phyloP scores from a whole-genome alignment of 768 basidiomycete species.

The Macrolepiota albuminosa region DNA sequence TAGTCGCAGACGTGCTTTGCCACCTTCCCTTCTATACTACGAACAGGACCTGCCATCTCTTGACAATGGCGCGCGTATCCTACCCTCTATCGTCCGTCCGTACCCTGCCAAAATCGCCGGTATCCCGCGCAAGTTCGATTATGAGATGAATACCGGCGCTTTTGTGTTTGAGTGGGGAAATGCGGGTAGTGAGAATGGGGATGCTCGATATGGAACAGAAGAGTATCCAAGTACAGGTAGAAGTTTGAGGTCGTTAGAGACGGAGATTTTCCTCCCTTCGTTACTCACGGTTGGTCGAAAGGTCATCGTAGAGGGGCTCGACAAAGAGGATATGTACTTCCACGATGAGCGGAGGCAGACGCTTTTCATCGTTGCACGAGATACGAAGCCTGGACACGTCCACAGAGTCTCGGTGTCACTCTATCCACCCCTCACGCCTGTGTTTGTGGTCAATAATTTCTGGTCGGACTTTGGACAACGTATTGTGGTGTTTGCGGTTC shows the following conservation, averaged over 20 bases:
- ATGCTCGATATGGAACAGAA: neutral
- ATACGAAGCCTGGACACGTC: slow-evolving; percentile 37
- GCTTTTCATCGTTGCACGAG: slow-evolving; percentile 54
- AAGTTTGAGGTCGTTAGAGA: slow-evolving; percentile 44
- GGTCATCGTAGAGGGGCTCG: slow-evolving; percentile 55
- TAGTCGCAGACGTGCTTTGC: slow-evolving; percentile 55
- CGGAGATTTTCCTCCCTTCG: slow-evolving; percentile 81
- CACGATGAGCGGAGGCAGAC: slow-evolving; percentile 73
- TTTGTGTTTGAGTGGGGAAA: slow-evolving; percentile 66
- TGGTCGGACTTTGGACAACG: slow-evolving; percentile 50
- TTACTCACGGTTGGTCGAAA: slow-evolving; percentile 51
- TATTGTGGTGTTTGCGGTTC: slow-evolving; percentile 16
- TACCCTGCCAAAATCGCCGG: slow-evolving; percentile 91
- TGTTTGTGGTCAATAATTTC: slow-evolving; percentile 58
- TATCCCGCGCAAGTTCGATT: slow-evolving; percentile 66
- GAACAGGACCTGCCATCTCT: slow-evolving; percentile 63
- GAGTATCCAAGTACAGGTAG: neutral
- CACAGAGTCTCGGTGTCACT: slow-evolving; percentile 54
- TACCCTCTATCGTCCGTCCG: slow-evolving; percentile 79
- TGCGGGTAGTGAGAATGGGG: slow-evolving; percentile 18
- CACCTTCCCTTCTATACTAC: slow-evolving; percentile 47
- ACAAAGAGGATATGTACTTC: slow-evolving; percentile 41
- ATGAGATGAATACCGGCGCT: slow-evolving; percentile 70
- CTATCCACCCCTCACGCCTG: slow-evolving; percentile 42
- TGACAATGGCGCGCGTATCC: slow-evolving; percentile 78